These are phyloP conservation scores for Sugiyamaella paludigena DNA, from an alignment of 1,139 yeast genomes.

Conservation along the genomic window DNA sequence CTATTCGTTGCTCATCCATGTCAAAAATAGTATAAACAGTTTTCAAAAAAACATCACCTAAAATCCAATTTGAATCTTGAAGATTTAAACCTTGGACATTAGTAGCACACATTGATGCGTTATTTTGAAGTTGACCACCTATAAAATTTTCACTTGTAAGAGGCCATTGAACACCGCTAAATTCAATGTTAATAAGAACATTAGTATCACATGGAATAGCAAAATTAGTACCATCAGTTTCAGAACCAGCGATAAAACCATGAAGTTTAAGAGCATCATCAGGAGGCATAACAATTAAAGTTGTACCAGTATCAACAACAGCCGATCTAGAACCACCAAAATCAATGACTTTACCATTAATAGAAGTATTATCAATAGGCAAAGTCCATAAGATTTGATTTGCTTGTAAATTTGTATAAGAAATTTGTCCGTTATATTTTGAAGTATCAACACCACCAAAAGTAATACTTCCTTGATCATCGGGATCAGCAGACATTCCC, in stretches of 20 bases:
- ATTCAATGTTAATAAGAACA: conserved; percentile 39
- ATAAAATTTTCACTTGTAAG: conserved; percentile 48
- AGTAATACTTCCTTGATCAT: conserved; percentile 45
- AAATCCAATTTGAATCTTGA: conserved; percentile 41
- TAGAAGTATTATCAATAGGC: conserved; percentile 41
- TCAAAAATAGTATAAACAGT: conserved; percentile 61
- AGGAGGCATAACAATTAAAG: conserved; percentile 57
- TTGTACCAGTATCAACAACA: conserved; percentile 66
- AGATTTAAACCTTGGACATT: conserved; percentile 54
- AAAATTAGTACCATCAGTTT: conserved; percentile 57
- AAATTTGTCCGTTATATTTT: conserved; percentile 45
- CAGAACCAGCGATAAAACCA: conserved; percentile 47
- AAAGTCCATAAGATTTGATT: conserved; percentile 56
- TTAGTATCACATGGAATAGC: conserved; percentile 58
- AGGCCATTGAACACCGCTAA: conserved; percentile 47
- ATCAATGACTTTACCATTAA: conserved; percentile 38
- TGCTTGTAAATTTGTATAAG: conserved; percentile 43
- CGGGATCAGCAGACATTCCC: conserved; percentile 39
- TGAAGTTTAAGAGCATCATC: conserved; percentile 56
- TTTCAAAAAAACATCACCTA: conserved; percentile 62
- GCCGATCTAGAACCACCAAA: conserved; percentile 45
- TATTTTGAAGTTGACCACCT: conserved; percentile 46
- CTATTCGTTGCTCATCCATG: conserved; percentile 48
- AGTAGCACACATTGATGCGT: conserved; percentile 58
- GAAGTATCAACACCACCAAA: conserved; percentile 45